Evolutionary conservation across 2,329 filamentous ascomycete species (phyloP).

Genomic region (Aspergillus glaucus): DNA sequence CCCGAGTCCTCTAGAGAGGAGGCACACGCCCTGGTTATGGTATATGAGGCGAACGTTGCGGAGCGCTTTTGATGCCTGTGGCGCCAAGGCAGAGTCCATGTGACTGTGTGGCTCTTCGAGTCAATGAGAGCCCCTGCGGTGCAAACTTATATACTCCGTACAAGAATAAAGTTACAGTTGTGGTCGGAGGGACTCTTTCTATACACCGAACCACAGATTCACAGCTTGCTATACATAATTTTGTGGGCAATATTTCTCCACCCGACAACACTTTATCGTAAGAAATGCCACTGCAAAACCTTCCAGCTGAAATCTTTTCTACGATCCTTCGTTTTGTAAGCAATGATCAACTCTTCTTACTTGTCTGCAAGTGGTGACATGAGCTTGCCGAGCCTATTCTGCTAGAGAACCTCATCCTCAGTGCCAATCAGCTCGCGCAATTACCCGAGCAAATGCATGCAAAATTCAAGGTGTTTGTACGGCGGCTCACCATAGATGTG

Average conservation of each 20-base stretch:
- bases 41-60: background rate
- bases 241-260: too few relatives aligned
- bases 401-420: background rate
- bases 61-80: too few relatives aligned
- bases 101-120: too few relatives aligned
- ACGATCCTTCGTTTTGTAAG: background rate
- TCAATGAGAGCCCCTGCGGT: too few relatives aligned
- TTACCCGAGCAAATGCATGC: background rate
- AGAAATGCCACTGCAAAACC: background rate
- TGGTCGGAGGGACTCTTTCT: too few relatives aligned
- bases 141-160: too few relatives aligned
- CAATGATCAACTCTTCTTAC: background rate
- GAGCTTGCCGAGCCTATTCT: background rate
- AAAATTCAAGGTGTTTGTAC: background rate
- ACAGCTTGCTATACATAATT: too few relatives aligned
- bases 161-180: too few relatives aligned
- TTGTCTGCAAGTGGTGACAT: background rate
- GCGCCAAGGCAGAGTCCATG: too few relatives aligned
- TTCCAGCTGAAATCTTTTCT: background rate
- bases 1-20: background rate
- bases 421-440: background rate
- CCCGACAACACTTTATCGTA: too few relatives aligned
- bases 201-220: too few relatives aligned
- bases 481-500: background rate
- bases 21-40: background rate